Evolutionary conservation across 73 alveolate species (phyloP), one percentile per base, ranked within the genome.

Genomic region (Paraurostyla sp.): DNA sequence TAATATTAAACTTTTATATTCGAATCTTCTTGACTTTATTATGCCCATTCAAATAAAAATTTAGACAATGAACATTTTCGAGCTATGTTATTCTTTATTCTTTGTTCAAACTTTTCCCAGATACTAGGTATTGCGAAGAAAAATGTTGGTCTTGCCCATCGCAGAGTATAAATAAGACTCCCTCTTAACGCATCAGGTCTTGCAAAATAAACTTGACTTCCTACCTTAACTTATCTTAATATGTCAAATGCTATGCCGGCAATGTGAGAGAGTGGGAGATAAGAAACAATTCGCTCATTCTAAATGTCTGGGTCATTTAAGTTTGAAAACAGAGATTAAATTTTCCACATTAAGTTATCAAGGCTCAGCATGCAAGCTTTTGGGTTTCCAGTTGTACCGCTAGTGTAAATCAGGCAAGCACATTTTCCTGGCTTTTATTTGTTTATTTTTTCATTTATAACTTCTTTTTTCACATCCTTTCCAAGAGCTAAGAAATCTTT

Each of bases 91-190:
- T 83, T 89, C 75, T 90, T 85, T 50, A 93, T 25, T 46, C 71
- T 86, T 32, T 84, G 95, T 40, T 93, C 94, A 7, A 93, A 62
- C 69, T 93, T 93, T 85, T 90, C 95, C 97, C 97, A 93, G 38
- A 93, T 88, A 83, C 97, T 83, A 0, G 97, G 97, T 15, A 93
- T 95, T 7, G 92, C 94, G 13, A 93, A 63, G 91, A 93, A 93
- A 15, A 71, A 27, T 0, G 95, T 90, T 22, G 97, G 97, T 58
- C 80, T 93, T 32, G 89, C 95, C 81, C 86, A 86, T 51, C 30
- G 25, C 7, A 92, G 63, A 2, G 97, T 90, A 11, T 90, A 43
- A 16, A 90, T 88, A 16, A 93, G 60, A 13, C 94, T 38, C 32
- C 93, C 96, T 48, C 41, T 42, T 3, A 91, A 42, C 13, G 95